phyloP scores from a whole-genome alignment of 2,329 filamentous ascomycete species.

The Phaeosphaeria sp. region DNA sequence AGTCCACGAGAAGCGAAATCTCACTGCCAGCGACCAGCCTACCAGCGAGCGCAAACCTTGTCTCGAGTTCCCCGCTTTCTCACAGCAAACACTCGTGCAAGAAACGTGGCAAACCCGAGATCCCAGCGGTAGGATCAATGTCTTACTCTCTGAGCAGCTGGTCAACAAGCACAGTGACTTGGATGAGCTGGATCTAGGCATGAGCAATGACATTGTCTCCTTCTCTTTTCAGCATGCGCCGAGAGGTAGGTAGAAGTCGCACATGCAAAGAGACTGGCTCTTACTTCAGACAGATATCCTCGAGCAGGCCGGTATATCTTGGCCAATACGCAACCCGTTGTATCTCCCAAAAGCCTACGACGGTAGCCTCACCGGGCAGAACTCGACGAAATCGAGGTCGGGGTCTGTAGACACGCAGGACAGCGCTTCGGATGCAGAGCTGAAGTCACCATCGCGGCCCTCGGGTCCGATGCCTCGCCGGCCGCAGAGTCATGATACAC shows the following conservation, averaged over 20 bases:
- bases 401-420: constrained; percentile 6
- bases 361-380: constrained; percentile 4
- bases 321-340: constrained; percentile 65
- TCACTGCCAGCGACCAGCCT: constrained; percentile 52
- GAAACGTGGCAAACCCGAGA: constrained; percentile 76
- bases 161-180: constrained; percentile 50
- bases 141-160: constrained; percentile 75
- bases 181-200: constrained; percentile 58
- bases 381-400: not conserved
- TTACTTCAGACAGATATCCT: constrained; percentile 66
- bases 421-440: constrained; percentile 4
- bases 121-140: constrained; percentile 74
- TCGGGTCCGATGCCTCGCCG: constrained; percentile 13
- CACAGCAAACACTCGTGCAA: constrained; percentile 71
- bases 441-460: constrained; percentile 18
- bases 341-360: constrained; percentile 25
- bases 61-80: constrained; percentile 77
- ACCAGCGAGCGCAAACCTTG: constrained; percentile 57
- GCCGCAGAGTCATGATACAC: constrained; percentile 21
- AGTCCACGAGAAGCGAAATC: constrained; percentile 37
- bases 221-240: constrained; percentile 90
- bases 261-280: not conserved
- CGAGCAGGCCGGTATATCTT: constrained; percentile 76
- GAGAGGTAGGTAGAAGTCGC: constrained; percentile 62
- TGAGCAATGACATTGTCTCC: constrained; percentile 73